Percentiles rank a stretch among this genome's conserved stretches.
phyloP scores from a whole-genome alignment of 805 yeast species.

The Sugiyamaella smithiae region DNA sequence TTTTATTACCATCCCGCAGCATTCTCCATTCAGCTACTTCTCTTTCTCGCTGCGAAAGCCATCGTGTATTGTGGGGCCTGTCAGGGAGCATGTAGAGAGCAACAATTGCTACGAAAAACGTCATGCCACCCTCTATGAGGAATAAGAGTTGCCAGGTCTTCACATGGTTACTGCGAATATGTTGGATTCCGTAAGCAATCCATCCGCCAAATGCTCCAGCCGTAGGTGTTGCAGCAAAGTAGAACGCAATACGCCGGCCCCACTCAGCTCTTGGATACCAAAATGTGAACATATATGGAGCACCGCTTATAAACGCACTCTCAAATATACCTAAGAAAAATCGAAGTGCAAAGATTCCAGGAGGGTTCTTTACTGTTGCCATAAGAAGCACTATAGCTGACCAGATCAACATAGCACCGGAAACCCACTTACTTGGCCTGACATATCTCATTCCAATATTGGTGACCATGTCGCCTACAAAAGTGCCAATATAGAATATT shows the following conservation, averaged over 20 bases:
- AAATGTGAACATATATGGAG: constrained; percentile 46
- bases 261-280: constrained; percentile 49
- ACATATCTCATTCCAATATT: constrained; percentile 37
- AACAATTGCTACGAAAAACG: constrained; percentile 38
- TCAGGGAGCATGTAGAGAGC: constrained; percentile 41
- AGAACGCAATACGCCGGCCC: constrained; percentile 46
- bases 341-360: constrained; percentile 45
- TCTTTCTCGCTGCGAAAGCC: constrained; percentile 43
- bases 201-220: constrained; percentile 61
- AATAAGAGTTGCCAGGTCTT: constrained; percentile 50
- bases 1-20: constrained; percentile 15
- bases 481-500: constrained; percentile 47
- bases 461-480: constrained; percentile 44
- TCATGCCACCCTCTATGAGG: constrained; percentile 44
- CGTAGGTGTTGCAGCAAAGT: constrained; percentile 51
- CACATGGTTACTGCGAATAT: constrained; percentile 32
- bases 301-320: constrained; percentile 50
- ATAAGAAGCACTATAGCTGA: constrained; percentile 42
- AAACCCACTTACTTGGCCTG: constrained; percentile 45
- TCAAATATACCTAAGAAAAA: constrained; percentile 53
- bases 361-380: constrained; percentile 42
- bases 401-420: constrained; percentile 44
- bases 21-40: constrained; percentile 37
- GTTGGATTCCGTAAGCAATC: constrained; percentile 50
- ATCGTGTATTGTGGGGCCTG: constrained; percentile 37